Evolutionary conservation across 768 basidiomycete genomes (phyloP), one percentile per base, ranked within the genome.

Genomic region (Collybia sordida): DNA sequence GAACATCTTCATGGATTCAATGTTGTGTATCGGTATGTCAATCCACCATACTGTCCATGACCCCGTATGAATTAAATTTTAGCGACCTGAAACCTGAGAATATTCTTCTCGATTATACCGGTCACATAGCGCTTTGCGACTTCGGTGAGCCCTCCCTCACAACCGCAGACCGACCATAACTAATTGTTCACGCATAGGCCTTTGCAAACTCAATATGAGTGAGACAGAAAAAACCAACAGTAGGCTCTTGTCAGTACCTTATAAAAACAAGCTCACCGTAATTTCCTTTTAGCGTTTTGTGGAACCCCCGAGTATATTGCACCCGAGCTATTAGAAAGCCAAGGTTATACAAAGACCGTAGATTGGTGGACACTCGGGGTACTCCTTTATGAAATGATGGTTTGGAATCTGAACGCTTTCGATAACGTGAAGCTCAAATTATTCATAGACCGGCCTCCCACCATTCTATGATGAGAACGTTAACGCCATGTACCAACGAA

Each of bases 301-400:
- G 96, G 96, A 6, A 99, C 96, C 4, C 96, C 96, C 1, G 96
- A 99, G 67, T 98, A 98, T 69, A 98, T 98, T 60, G 94, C 95
- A 6, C 96, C 96, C 0, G 96, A 99, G 65, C 81, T 99, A 31
- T 81, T 99, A 54, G 93, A 95, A 64, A 97, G 90, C 54, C 90
- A 93, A 61, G 96, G 97, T 1, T 98, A 99, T 71, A 96, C 93
- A 3, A 95, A 95, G 63, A 97, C 96, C 0, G 97, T 99, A 14
- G 96, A 99, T 62, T 99, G 96, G 96, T 95, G 92, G 96, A 98
- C 96, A 0, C 77, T 98, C 3, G 97, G 96, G 28, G 95, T 98
- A 17, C 78, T 99, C 46, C 78, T 98, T 38, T 98, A 93, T 62
- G 96, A 99, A 72, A 96, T 98, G 90, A 91, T 92, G 90, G 89